These are phyloP conservation scores for Suhomyces canberraensis DNA, from an alignment of 805 yeast genomes.

Conservation along the genomic window DNA sequence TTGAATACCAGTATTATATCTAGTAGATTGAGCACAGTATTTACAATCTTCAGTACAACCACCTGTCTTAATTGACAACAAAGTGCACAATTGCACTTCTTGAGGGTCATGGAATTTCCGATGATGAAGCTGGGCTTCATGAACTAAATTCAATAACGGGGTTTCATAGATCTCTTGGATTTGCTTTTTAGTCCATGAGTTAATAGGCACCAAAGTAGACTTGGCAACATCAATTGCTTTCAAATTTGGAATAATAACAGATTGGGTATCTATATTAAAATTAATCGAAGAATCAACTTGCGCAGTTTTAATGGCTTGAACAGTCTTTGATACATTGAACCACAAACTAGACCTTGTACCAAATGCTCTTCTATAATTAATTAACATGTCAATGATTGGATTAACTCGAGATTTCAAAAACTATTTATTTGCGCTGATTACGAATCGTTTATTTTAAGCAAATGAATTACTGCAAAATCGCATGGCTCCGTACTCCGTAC, in stretches of 20 bases:
- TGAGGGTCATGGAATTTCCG: slow-evolving; percentile 63
- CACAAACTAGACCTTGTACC: not conserved
- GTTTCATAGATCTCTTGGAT: slow-evolving; percentile 58
- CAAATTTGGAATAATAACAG: not conserved
- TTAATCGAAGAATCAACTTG: slow-evolving; percentile 7
- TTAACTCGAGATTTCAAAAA: too few relatives aligned
- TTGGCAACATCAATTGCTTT: slow-evolving; percentile 11
- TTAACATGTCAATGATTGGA: too few relatives aligned
- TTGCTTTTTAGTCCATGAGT: slow-evolving; percentile 60
- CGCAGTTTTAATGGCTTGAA: slow-evolving; percentile 1
- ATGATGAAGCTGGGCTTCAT: slow-evolving; percentile 62
- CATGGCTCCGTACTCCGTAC: too few relatives aligned
- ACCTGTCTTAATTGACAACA: slow-evolving; percentile 72
- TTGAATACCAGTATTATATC: slow-evolving; percentile 67
- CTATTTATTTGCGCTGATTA: too few relatives aligned
- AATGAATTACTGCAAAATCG: too few relatives aligned
- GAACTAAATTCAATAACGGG: slow-evolving; percentile 61
- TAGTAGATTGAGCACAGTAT: slow-evolving; percentile 73
- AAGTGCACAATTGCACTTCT: slow-evolving; percentile 72
- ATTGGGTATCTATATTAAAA: slow-evolving; percentile 8
- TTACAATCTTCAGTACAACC: slow-evolving; percentile 83
- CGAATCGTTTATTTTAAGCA: too few relatives aligned
- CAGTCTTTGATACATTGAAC: not conserved
- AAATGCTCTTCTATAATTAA: slow-evolving; percentile 1
- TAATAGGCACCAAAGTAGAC: slow-evolving; percentile 15